Percentiles rank a stretch among this genome's conserved stretches.
Conservation (phyloP, 2,329 filamentous ascomycete species). For the Aspergillus hiratsukae region DNA sequence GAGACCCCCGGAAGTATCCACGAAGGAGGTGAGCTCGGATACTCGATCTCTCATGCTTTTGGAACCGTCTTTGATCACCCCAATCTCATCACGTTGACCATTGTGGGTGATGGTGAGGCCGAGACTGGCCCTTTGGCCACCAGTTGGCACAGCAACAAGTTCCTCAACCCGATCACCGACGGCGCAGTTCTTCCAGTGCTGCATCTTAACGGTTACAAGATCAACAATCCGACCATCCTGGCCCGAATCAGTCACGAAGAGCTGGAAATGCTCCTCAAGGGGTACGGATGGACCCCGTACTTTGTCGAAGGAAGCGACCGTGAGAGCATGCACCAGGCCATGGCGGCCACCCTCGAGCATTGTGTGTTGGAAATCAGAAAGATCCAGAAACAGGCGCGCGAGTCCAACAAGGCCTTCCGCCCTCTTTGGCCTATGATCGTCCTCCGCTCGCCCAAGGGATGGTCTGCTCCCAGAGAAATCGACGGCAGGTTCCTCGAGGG, state of each 20-base stretch:
- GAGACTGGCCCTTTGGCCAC: conserved; percentile 76
- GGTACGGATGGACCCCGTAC: conserved; percentile 75
- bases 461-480: conserved; percentile 69
- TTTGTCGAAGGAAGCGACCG: conserved; percentile 74
- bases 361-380: conserved; percentile 65
- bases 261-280: conserved; percentile 63
- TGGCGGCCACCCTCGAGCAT: conserved; percentile 70
- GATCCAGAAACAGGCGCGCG: conserved; percentile 67
- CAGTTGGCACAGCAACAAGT: conserved; percentile 78
- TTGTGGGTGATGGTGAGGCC: conserved; percentile 77
- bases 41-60: conserved; percentile 74
- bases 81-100: conserved; percentile 67
- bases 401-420: conserved; percentile 64
- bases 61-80: conserved; percentile 73
- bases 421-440: conserved; percentile 76
- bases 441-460: conserved; percentile 72
- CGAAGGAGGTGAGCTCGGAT: conserved; percentile 78
- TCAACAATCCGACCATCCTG: conserved; percentile 72
- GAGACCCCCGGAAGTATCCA: conserved; percentile 74
- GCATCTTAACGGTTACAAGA: conserved; percentile 80
- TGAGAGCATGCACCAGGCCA: conserved; percentile 74
- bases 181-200: conserved; percentile 73
- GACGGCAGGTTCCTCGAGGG: conserved; percentile 67
- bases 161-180: conserved; percentile 72
- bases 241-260: conserved; percentile 71